Evolutionary conservation across 202 grass and related monocot genomes (phyloP).

Genomic region (Musa balbisiana): DNA sequence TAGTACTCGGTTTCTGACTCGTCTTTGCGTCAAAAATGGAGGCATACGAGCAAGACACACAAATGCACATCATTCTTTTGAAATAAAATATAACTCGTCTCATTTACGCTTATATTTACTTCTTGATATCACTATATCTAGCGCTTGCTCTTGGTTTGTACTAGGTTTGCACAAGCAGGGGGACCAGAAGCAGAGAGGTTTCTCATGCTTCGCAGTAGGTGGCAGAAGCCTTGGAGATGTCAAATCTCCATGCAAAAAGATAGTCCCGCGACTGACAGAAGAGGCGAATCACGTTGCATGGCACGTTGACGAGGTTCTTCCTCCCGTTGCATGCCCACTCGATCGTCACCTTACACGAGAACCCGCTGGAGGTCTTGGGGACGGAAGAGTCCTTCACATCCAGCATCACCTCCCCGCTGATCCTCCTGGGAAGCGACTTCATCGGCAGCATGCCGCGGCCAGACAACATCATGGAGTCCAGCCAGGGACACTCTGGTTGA

Average conservation of each 20-base stretch:
- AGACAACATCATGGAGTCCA: constrained; percentile 40
- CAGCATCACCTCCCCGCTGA: constrained; percentile 75
- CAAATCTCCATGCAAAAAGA: constrained; percentile 69
- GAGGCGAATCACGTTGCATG: constrained; percentile 61
- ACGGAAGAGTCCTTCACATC: constrained; percentile 18
- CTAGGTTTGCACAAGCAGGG: neutral
- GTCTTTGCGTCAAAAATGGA: too few relatives aligned
- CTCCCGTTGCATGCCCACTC: constrained; percentile 66
- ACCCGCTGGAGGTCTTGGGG: constrained; percentile 23
- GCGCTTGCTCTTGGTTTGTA: neutral
- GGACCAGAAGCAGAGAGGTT: neutral
- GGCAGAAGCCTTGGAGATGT: constrained; percentile 30
- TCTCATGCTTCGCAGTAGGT: constrained; percentile 29
- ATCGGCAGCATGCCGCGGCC: neutral
- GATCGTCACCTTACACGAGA: constrained; percentile 69
- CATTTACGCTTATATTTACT: neutral
- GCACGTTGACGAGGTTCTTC: constrained; percentile 32
- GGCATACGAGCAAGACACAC: too few relatives aligned
- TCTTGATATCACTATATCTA: neutral
- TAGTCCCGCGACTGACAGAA: constrained; percentile 70
- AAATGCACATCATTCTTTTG: neutral
- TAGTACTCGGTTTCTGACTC: too few relatives aligned
- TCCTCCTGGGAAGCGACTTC: constrained; percentile 45
- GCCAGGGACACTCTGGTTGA: constrained; percentile 81
- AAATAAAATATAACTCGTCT: neutral